Evolutionary conservation across 805 yeast species (phyloP).

Genomic region (Candida succiphila): DNA sequence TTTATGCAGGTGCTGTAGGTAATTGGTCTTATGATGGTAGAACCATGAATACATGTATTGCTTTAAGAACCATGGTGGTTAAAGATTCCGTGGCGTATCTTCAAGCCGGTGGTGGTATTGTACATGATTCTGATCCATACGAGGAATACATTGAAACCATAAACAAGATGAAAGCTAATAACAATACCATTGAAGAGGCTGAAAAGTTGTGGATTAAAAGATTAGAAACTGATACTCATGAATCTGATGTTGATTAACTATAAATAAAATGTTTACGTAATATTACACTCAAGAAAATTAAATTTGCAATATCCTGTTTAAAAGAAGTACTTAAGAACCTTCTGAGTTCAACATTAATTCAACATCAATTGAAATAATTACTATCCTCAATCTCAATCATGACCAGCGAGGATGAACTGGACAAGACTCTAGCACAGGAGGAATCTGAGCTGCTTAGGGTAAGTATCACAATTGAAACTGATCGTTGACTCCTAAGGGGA

Average conservation of each 20-base stretch:
- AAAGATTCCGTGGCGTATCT: conserved; percentile 85
- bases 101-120: conserved; percentile 99
- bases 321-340: too few relatives aligned
- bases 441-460: background rate
- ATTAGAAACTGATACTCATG: conserved; percentile 14
- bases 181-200: conserved; percentile 84
- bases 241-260: conserved; percentile 17
- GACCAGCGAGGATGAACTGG: too few relatives aligned
- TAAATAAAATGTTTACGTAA: too few relatives aligned
- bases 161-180: conserved; percentile 95
- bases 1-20: conserved; percentile 98
- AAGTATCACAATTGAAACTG: background rate
- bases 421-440: background rate
- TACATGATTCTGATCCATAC: conserved; percentile 85
- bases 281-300: too few relatives aligned
- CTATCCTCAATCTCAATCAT: too few relatives aligned
- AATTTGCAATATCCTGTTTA: too few relatives aligned
- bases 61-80: conserved; percentile 91
- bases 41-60: conserved; percentile 96
- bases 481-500: background rate
- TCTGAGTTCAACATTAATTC: too few relatives aligned
- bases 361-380: too few relatives aligned
- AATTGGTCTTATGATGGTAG: conserved; percentile 95
- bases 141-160: conserved; percentile 95
- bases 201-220: conserved; percentile 65